Conservation (phyloP, 805 yeast species). For the Saccharomycopsis synnaedendra region DNA sequence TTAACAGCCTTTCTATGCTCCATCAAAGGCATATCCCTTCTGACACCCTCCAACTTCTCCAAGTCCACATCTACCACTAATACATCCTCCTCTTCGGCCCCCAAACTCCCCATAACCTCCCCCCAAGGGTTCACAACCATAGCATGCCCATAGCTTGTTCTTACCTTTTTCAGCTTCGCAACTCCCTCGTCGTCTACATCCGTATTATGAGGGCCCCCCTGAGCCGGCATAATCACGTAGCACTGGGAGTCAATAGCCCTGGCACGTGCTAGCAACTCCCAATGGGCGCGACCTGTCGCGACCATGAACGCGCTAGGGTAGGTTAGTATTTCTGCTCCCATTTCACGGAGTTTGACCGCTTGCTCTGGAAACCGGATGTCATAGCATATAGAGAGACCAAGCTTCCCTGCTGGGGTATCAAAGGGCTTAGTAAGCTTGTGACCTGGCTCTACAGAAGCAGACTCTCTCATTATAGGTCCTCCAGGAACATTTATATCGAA, state of each 20-base stretch:
- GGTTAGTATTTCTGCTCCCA: conserved; percentile 68
- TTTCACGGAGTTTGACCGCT: conserved; percentile 46
- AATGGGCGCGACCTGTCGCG: conserved; percentile 85
- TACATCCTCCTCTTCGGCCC: conserved; percentile 27
- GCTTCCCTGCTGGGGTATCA: conserved; percentile 44
- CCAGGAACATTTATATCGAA: conserved; percentile 78
- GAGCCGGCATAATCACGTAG: conserved; percentile 84
- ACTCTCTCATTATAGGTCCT: conserved; percentile 75
- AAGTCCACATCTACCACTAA: conserved; percentile 60
- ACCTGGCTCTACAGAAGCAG: conserved; percentile 78
- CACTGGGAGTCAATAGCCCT: conserved; percentile 85
- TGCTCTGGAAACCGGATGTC: conserved; percentile 84
- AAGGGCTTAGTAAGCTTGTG: conserved; percentile 39
- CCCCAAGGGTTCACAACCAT: conserved; percentile 94
- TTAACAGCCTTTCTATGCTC: conserved; percentile 42
- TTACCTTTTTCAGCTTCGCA: conserved; percentile 20
- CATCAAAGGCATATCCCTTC: conserved; percentile 70
- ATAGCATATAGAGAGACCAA: conserved; percentile 73
- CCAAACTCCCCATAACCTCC: conserved; percentile 38
- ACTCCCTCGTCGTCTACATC: conserved; percentile 24
- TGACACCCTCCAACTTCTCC: conserved; percentile 33
- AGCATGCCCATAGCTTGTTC: conserved; percentile 82
- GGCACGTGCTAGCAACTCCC: conserved; percentile 70
- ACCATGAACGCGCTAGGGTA: conserved; percentile 92
- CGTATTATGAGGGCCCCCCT: conserved; percentile 64